Percentiles rank a stretch among this genome's conserved stretches.
Evolutionary conservation across 2,329 filamentous ascomycete species (phyloP).

Genomic region (Colletotrichum sp.): DNA sequence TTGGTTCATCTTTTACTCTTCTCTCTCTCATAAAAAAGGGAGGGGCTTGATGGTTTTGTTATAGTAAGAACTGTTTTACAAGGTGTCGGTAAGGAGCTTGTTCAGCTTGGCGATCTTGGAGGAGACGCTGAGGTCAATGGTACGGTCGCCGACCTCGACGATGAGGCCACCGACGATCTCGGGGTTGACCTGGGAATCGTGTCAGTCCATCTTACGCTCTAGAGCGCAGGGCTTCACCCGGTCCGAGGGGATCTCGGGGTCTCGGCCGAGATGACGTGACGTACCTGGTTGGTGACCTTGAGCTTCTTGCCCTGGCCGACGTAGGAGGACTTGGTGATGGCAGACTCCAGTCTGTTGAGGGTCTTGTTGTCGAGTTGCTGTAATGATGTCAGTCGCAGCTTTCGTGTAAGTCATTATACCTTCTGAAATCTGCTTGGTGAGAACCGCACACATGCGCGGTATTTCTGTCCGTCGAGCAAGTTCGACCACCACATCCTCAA

Average conservation of each 20-base stretch:
- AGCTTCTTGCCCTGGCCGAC: constrained; percentile 94
- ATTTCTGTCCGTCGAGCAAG: neutral
- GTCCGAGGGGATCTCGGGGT: neutral
- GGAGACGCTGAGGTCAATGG: constrained; percentile 96
- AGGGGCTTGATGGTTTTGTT: neutral
- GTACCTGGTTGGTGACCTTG: constrained; percentile 91
- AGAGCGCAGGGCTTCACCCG: neutral
- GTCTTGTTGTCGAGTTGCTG: constrained; percentile 88
- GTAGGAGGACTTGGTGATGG: constrained; percentile 88
- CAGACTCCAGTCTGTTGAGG: constrained; percentile 83
- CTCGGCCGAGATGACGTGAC: neutral
- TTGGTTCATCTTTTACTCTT: neutral
- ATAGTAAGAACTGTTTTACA: constrained; percentile 69
- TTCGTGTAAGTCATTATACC: neutral
- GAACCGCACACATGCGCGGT: neutral
- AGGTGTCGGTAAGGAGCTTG: constrained; percentile 94
- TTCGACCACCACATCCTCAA: neutral
- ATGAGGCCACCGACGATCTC: constrained; percentile 93
- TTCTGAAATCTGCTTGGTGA: neutral
- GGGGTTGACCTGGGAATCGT: constrained; percentile 75
- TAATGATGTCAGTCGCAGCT: constrained; percentile 26
- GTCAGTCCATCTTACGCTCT: neutral
- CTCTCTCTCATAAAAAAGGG: neutral
- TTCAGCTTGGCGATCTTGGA: constrained; percentile 97
- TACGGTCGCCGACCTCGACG: constrained; percentile 96